Conservation (phyloP, 768 basidiomycete species). For the Astraeus odoratus region DNA sequence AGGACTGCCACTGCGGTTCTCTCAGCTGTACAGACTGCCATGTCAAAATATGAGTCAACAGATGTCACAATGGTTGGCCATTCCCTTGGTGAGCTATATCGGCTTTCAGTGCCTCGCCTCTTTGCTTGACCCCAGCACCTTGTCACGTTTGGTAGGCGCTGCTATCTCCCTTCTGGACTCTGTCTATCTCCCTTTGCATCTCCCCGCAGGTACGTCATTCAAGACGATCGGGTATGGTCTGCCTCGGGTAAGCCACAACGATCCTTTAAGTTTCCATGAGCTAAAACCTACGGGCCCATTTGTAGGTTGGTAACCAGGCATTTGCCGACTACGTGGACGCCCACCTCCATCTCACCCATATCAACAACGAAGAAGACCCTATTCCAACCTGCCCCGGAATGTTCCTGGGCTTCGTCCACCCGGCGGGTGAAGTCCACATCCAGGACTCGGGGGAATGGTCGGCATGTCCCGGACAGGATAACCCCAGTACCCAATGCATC, state of each 20-base stretch:
- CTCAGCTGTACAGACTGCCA: slow-evolving; percentile 31
- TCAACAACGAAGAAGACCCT: slow-evolving; percentile 43
- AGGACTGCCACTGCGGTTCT: slow-evolving; percentile 37
- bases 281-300: not conserved
- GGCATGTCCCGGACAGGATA: slow-evolving; percentile 55
- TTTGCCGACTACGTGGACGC: slow-evolving; percentile 39
- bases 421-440: slow-evolving; percentile 37
- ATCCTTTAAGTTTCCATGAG: not conserved
- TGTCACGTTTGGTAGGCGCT: slow-evolving; percentile 14
- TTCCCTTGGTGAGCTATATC: slow-evolving; percentile 27
- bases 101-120: not conserved
- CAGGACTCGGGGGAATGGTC: slow-evolving; percentile 41
- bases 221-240: slow-evolving; percentile 35
- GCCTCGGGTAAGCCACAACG: slow-evolving; percentile 24
- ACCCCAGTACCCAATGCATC: slow-evolving; percentile 32
- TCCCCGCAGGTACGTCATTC: slow-evolving; percentile 28
- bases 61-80: slow-evolving; percentile 39
- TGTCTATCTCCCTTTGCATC: slow-evolving; percentile 31
- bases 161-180: slow-evolving; percentile 42
- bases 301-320: slow-evolving; percentile 33
- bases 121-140: not conserved
- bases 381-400: slow-evolving; percentile 28
- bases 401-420: slow-evolving; percentile 34
- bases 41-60: slow-evolving; percentile 27
- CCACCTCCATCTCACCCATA: slow-evolving; percentile 28